phyloP scores from a whole-genome alignment of 2,329 filamentous ascomycete genomes.

The Nannizziopsis arthrosporioides region DNA sequence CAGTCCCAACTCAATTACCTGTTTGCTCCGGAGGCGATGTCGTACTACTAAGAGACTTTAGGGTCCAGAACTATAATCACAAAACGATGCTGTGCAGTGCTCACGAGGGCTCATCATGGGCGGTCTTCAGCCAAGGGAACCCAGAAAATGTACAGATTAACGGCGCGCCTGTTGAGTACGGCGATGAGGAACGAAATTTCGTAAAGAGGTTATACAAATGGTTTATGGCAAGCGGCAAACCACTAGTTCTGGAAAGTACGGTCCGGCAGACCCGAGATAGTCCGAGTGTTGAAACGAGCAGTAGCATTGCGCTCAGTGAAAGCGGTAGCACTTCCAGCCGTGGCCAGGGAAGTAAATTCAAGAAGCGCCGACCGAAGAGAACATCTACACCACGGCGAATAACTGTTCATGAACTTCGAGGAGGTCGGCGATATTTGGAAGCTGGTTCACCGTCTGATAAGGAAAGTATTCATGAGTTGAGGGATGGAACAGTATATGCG shows the following conservation, averaged over 20 bases:
- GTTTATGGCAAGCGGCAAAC: constrained; percentile 29
- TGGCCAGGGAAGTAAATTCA: constrained; percentile 10
- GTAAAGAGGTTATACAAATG: constrained; percentile 30
- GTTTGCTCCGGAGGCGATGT: constrained; percentile 29
- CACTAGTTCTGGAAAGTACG: constrained; percentile 24
- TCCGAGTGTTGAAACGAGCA: constrained; percentile 19
- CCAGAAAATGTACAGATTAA: constrained; percentile 23
- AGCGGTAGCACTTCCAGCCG: constrained; percentile 10
- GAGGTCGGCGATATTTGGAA: constrained; percentile 33
- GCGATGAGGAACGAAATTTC: constrained; percentile 27
- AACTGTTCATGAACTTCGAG: constrained; percentile 33
- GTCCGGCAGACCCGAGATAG: constrained; percentile 17
- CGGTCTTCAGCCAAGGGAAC: constrained; percentile 28
- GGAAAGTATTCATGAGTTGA: constrained; percentile 32
- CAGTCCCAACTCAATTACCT: constrained; percentile 31
- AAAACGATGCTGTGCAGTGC: constrained; percentile 32
- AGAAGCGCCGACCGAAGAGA: constrained; percentile 15
- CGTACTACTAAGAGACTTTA: constrained; percentile 37
- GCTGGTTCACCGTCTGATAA: constrained; percentile 28
- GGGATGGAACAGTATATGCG: constrained; percentile 35
- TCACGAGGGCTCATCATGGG: constrained; percentile 35
- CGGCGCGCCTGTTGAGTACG: constrained; percentile 33
- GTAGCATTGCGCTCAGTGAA: constrained; percentile 26
- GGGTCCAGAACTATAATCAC: constrained; percentile 32
- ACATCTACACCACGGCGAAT: constrained; percentile 23